Conservation (phyloP, 805 yeast species). For the Cyberlindnera euphorbiiphila region DNA sequence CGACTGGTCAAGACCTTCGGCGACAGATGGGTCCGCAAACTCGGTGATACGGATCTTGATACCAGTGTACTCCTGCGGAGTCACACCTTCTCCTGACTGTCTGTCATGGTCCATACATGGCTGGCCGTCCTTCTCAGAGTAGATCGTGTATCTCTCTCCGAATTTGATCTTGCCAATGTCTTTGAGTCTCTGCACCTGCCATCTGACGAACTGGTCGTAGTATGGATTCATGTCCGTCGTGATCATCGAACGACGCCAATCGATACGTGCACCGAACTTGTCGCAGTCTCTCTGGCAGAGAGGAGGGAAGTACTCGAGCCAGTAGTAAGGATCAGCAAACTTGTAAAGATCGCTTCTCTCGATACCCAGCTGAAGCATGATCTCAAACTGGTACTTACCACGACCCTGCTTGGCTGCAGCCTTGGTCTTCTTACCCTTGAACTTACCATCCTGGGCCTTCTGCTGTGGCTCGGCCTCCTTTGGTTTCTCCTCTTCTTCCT, state of each 20-base stretch:
- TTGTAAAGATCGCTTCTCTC: slow-evolving; percentile 75
- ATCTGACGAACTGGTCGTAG: slow-evolving; percentile 90
- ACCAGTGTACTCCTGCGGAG: slow-evolving; percentile 95
- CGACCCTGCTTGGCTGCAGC: slow-evolving; percentile 92
- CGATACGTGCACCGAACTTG: slow-evolving; percentile 86
- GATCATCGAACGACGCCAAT: slow-evolving; percentile 95
- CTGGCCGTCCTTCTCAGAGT: slow-evolving; percentile 97
- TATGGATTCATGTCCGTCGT: slow-evolving; percentile 95
- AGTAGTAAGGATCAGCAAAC: slow-evolving; percentile 88
- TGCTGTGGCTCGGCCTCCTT: slow-evolving; percentile 32
- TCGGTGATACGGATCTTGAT: slow-evolving; percentile 77
- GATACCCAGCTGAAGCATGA: slow-evolving; percentile 92
- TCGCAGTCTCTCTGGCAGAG: slow-evolving; percentile 77
- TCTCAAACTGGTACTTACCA: slow-evolving; percentile 92
- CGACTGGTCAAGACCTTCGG: slow-evolving; percentile 35
- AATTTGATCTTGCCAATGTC: slow-evolving; percentile 89
- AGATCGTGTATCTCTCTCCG: slow-evolving; percentile 96
- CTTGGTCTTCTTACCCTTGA: slow-evolving; percentile 88
- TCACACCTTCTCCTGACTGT: slow-evolving; percentile 93
- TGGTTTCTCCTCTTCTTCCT: slow-evolving; percentile 37
- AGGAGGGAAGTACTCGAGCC: slow-evolving; percentile 93
- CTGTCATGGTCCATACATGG: slow-evolving; percentile 99
- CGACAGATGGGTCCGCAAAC: slow-evolving; percentile 44
- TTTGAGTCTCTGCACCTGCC: slow-evolving; percentile 92
- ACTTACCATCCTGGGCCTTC: slow-evolving; percentile 81